Evolutionary conservation across 805 yeast genomes (phyloP).

Genomic region (Metschnikowia gelsemii): DNA sequence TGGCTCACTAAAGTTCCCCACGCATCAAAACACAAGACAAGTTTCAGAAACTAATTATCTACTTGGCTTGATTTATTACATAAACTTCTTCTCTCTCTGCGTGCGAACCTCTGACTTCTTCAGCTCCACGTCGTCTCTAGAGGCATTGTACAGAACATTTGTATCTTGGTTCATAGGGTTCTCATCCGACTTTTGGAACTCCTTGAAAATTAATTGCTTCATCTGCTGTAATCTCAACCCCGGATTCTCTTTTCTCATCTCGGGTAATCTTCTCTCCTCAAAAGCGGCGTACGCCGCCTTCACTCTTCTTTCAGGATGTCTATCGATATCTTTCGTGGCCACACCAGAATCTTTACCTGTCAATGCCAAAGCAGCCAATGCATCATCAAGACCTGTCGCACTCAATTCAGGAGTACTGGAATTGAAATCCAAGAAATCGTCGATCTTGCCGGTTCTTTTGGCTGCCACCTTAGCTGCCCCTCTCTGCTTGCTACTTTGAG

Average conservation of each 20-base stretch:
- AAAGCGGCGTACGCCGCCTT: conserved; percentile 75
- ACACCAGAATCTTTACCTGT: conserved; percentile 59
- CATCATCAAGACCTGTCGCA: conserved; percentile 77
- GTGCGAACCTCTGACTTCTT: conserved; percentile 50
- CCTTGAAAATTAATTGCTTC: conserved; percentile 71
- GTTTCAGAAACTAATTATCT: too few relatives aligned
- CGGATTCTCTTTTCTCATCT: conserved; percentile 69
- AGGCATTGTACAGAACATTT: conserved; percentile 61
- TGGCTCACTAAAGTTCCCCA: too few relatives aligned
- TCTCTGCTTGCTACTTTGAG: conserved; percentile 52
- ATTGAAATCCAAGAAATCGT: conserved; percentile 61
- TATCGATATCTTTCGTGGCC: conserved; percentile 62
- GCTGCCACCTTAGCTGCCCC: conserved; percentile 69
- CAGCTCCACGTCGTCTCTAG: conserved; percentile 46
- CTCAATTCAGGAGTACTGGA: conserved; percentile 50
- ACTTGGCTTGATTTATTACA: too few relatives aligned
- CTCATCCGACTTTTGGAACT: conserved; percentile 75
- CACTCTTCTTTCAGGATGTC: conserved; percentile 87
- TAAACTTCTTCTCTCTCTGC: conserved; percentile 45
- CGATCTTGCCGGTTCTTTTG: conserved; percentile 59
- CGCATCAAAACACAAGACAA: too few relatives aligned
- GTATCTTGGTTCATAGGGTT: conserved; percentile 84
- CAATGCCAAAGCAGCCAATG: conserved; percentile 73
- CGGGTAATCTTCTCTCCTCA: conserved; percentile 71
- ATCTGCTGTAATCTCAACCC: conserved; percentile 79